A percentile compares a stretch with the other conserved stretches of the same genome.
Evolutionary conservation across 306 rosid genomes (phyloP).

Genomic region (Lathyrus aphaca): DNA sequence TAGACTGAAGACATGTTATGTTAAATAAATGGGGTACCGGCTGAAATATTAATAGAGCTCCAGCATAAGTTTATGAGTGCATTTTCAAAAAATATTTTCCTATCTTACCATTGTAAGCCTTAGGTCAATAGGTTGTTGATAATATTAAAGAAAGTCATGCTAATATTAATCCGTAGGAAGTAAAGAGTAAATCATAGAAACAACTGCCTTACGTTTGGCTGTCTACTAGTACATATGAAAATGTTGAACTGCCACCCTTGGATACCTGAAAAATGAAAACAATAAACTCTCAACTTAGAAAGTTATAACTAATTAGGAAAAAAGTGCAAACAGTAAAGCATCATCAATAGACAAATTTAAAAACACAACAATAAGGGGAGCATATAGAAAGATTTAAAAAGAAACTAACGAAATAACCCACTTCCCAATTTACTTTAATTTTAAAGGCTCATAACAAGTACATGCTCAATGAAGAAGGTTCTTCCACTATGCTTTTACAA

Average conservation of each 20-base stretch:
- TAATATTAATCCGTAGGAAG: constrained; percentile 6
- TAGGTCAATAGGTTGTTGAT: constrained; percentile 24
- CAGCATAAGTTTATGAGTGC: constrained; percentile 2
- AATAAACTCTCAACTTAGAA: constrained; percentile 12
- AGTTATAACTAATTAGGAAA: neutral
- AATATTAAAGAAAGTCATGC: constrained; percentile 3
- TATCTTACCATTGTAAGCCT: constrained; percentile 23
- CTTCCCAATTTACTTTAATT: too few relatives aligned
- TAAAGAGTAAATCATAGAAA: constrained; percentile 28
- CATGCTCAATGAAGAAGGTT: too few relatives aligned
- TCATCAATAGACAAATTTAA: too few relatives aligned
- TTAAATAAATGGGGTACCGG: neutral
- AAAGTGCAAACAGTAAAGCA: constrained; percentile 12
- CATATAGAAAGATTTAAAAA: too few relatives aligned
- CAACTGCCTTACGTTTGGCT: constrained; percentile 66
- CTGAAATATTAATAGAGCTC: constrained; percentile 14
- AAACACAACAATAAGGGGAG: too few relatives aligned
- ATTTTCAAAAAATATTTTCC: neutral
- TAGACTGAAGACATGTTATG: neutral
- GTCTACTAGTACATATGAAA: constrained; percentile 80
- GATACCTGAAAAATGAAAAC: constrained; percentile 60
- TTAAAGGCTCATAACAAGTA: too few relatives aligned
- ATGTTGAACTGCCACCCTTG: constrained; percentile 77
- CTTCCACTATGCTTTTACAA: too few relatives aligned
- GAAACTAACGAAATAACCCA: too few relatives aligned